Evolutionary conservation across 75 land plant species (phyloP).

Genomic region (Picea glauca): DNA sequence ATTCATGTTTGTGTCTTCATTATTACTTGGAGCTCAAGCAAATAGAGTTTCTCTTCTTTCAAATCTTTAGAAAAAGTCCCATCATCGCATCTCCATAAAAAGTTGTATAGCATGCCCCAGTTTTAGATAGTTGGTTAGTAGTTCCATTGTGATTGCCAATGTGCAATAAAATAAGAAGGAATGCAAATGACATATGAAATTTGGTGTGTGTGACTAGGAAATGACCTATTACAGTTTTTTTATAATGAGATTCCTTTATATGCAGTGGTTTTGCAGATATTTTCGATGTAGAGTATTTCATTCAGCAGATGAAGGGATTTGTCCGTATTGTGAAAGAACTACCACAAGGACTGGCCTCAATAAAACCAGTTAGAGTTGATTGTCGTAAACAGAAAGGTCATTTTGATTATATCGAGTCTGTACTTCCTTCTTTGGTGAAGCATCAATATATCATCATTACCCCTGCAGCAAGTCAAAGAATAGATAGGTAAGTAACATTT

Average conservation of each 20-base stretch:
- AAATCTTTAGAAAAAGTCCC: background rate
- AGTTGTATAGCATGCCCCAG: background rate
- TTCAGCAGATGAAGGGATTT: constrained; percentile 52
- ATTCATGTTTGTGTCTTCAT: background rate
- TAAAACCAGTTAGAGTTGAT: constrained; percentile 50
- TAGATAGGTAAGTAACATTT: constrained; percentile 58
- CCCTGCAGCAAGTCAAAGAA: constrained; percentile 87
- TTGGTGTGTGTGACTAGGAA: background rate
- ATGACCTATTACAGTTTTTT: background rate
- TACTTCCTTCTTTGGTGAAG: constrained; percentile 63
- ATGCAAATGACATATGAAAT: background rate
- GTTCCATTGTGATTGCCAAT: background rate
- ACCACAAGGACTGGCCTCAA: constrained; percentile 49
- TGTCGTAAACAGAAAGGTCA: constrained; percentile 70
- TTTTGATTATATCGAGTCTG: constrained; percentile 75
- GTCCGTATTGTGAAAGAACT: constrained; percentile 67
- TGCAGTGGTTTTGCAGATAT: constrained; percentile 91
- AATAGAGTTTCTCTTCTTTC: background rate
- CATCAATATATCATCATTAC: constrained; percentile 64
- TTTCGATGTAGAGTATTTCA: constrained; percentile 89
- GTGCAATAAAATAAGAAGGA: background rate
- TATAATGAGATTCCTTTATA: background rate
- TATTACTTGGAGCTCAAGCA: background rate
- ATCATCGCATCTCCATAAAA: background rate
- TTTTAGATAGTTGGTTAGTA: background rate